Conservation (phyloP, 2,329 filamentous ascomycete species). For the Tetracladium maxilliforme region DNA sequence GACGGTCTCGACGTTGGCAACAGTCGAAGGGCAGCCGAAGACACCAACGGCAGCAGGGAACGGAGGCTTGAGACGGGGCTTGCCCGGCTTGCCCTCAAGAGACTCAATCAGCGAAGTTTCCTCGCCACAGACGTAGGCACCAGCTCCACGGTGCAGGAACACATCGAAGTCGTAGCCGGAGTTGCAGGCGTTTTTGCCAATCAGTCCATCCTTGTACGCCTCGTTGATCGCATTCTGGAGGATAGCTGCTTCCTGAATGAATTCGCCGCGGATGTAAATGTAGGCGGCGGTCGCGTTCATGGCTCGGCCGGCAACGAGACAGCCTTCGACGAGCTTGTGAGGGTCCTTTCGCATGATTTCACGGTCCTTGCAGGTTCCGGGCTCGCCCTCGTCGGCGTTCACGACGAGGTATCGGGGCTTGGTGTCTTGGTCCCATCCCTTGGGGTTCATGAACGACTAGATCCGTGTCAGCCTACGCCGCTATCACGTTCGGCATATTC, state of each 20-base stretch:
- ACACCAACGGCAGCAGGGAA: conserved; percentile 96
- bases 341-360: conserved; percentile 99
- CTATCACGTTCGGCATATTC: conserved; percentile 1
- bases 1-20: conserved; percentile 95
- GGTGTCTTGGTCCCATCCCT: conserved; percentile 95
- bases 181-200: conserved; percentile 96
- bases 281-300: conserved; percentile 99
- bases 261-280: conserved; percentile 98
- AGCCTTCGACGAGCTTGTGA: conserved; percentile 97
- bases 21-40: conserved; percentile 94
- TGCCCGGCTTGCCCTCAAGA: conserved; percentile 94
- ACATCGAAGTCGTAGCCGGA: conserved; percentile 97
- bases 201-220: conserved; percentile 84
- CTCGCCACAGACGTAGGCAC: conserved; percentile 95
- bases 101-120: conserved; percentile 98
- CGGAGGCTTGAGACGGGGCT: conserved; percentile 95
- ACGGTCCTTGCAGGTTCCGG: conserved; percentile 97
- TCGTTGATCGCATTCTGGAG: conserved; percentile 95
- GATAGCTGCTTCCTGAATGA: conserved; percentile 87
- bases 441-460: conserved; percentile 99
- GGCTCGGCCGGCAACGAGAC: conserved; percentile 84
- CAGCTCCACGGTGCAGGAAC: conserved; percentile 90
- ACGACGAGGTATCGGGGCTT: conserved; percentile 95
- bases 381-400: conserved; percentile 97
- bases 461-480: conserved; percentile 10